phyloP scores from a whole-genome alignment of 116 monocot genomes.

The Cymodocea nodosa region DNA sequence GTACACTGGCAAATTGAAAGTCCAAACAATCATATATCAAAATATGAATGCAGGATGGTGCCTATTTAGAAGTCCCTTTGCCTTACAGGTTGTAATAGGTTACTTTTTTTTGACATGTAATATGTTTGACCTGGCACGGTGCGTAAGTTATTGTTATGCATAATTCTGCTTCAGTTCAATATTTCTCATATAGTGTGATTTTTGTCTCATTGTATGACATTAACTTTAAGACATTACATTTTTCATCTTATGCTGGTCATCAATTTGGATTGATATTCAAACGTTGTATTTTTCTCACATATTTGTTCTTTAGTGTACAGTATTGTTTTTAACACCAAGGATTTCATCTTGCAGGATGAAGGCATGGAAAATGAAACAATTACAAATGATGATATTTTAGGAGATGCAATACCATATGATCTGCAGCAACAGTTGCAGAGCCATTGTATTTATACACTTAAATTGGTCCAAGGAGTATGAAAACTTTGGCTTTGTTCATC shows the following conservation, averaged over 20 bases:
- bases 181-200: no score
- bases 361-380: conserved; percentile 36
- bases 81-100: no score
- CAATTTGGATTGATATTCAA: neutral
- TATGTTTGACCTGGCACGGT: no score
- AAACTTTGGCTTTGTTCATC: neutral
- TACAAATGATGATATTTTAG: conserved; percentile 87
- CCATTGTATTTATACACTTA: conserved; percentile 55
- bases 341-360: conserved; percentile 22
- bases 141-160: no score
- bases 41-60: no score
- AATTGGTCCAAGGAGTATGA: conserved; percentile 30
- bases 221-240: no score
- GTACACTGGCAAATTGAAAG: no score
- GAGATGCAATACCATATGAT: conserved; percentile 70
- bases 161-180: no score
- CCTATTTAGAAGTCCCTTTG: no score
- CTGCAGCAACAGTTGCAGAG: conserved; percentile 54
- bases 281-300: neutral
- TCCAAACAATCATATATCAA: no score
- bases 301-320: neutral
- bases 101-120: no score
- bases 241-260: neutral
- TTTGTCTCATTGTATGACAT: no score
- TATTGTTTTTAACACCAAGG: neutral